Conservation (phyloP, 2,329 filamentous ascomycete genomes). For the Niveomyces coronatus region DNA sequence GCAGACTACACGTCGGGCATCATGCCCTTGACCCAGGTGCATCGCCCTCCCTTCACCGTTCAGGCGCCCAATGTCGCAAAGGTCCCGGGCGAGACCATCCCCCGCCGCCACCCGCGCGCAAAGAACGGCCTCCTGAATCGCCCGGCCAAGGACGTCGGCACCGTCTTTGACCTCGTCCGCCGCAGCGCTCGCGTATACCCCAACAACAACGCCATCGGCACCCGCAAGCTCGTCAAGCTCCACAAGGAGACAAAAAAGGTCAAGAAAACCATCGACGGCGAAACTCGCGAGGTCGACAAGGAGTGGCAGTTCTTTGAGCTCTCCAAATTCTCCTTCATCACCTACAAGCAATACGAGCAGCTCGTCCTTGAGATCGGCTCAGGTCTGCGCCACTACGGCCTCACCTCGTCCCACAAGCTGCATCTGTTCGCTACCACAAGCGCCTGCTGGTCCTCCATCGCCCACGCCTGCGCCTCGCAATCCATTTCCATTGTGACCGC, state of each 20-base stretch:
- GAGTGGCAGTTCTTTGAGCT: slow-evolving; percentile 88
- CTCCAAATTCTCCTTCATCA: slow-evolving; percentile 63
- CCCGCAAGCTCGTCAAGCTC: slow-evolving; percentile 62
- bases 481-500: slow-evolving; percentile 88
- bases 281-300: slow-evolving; percentile 73
- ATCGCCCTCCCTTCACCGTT: slow-evolving; percentile 65
- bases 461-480: slow-evolving; percentile 70
- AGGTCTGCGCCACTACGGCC: slow-evolving; percentile 64
- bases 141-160: slow-evolving; percentile 60
- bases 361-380: slow-evolving; percentile 58
- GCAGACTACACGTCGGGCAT: slow-evolving; percentile 32
- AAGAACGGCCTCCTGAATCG: slow-evolving; percentile 59
- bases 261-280: slow-evolving; percentile 77
- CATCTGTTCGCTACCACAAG: slow-evolving; percentile 83
- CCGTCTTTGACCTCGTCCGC: slow-evolving; percentile 69
- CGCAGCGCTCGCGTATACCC: slow-evolving; percentile 54
- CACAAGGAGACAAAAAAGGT: slow-evolving; percentile 83
- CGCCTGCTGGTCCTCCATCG: slow-evolving; percentile 73
- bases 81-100: slow-evolving; percentile 72
- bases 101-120: slow-evolving; percentile 61
- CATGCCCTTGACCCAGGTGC: slow-evolving; percentile 46
- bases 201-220: slow-evolving; percentile 56
- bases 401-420: slow-evolving; percentile 56
- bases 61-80: slow-evolving; percentile 59
- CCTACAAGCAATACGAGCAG: slow-evolving; percentile 69